These are phyloP conservation scores for Elsinoe fawcettii DNA, from an alignment of 2,329 filamentous ascomycete genomes.

Conservation along the genomic window DNA sequence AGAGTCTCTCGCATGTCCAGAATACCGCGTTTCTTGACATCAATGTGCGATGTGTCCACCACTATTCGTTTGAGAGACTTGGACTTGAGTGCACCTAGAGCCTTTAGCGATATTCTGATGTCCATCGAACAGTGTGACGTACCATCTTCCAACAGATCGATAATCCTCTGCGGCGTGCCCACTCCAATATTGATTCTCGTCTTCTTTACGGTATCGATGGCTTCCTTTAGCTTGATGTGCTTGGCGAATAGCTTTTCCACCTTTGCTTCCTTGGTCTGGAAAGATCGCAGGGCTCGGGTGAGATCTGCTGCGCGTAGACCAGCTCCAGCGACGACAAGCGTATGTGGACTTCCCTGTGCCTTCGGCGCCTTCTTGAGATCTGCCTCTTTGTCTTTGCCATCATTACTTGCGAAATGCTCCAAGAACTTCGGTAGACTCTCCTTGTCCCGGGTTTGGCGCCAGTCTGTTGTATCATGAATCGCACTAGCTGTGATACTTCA, in stretches of 20 bases:
- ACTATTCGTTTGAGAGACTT: conserved; percentile 69
- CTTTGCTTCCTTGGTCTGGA: conserved; percentile 67
- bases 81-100: conserved; percentile 58
- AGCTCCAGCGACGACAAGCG: conserved; percentile 76
- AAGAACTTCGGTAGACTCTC: conserved; percentile 73
- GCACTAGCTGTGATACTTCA: conserved; percentile 26
- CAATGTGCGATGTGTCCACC: conserved; percentile 85
- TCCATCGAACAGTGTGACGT: conserved; percentile 24
- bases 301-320: conserved; percentile 82
- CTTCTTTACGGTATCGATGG: conserved; percentile 64
- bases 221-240: conserved; percentile 91
- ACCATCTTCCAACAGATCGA: conserved; percentile 76
- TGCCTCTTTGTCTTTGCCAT: conserved; percentile 40
- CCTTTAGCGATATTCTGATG: conserved; percentile 20
- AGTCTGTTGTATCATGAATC: conserved; percentile 74
- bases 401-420: conserved; percentile 49
- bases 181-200: conserved; percentile 73
- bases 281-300: conserved; percentile 65
- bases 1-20: conserved; percentile 94
- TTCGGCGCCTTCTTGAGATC: conserved; percentile 58
- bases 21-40: conserved; percentile 87
- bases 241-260: conserved; percentile 96
- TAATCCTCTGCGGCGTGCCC: conserved; percentile 76
- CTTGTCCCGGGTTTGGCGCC: conserved; percentile 56
- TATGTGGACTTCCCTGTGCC: conserved; percentile 60